Base-by-base conservation (phyloP, 2,329 filamentous ascomycete genomes). In the Periconia sp. region DNA sequence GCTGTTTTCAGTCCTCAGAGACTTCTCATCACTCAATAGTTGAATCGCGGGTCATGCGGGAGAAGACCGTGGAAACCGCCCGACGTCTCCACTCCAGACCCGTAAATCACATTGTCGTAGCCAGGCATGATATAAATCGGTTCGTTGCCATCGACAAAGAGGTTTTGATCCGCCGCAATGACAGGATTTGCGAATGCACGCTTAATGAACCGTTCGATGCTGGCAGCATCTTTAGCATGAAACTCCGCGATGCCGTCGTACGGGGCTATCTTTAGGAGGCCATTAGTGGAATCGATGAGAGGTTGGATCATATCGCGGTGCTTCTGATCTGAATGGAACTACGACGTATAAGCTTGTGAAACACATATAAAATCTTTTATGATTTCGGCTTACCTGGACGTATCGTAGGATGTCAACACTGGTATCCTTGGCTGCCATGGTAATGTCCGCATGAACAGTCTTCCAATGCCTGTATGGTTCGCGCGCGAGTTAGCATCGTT, bases 191-290 rank as follows among this genome's bases (percentile, higher is more conserved):
- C 16, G 10, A 46, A 42, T 11, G 40, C 43, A 10, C 33, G 17
- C 12, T 30, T 19, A 15, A 50, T 36, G 16, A 50, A 54, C 34
- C 37, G 31, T 19, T 22, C 17, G 12, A 48, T 42, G 2, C 26
- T 29, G 10, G 30, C 31, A 10, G 35, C 36, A 28, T 54, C 43
- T 11, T 38, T 45, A 1, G 50, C 38, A 22, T 50, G 38, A 18
- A 56, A 52, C 23, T 50, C 47, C 3, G 53, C 53, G 16, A 48
- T 40, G 5, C 48, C 46, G 21, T 54, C 46, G 11, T 51, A 52
- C 4, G 41, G 46, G 4, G 46, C 43, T 16, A 47, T n/a, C n/a
- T n/a, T n/a, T n/a, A n/a, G n/a, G n/a, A n/a, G n/a, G n/a, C n/a
- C n/a, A n/a, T n/a, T n/a, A n/a, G n/a, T n/a, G n/a, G 24, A 28